Evolutionary conservation across 257 asterid genomes (phyloP), one percentile per base, ranked within the genome.

Genomic region (Apocynum venetum): DNA sequence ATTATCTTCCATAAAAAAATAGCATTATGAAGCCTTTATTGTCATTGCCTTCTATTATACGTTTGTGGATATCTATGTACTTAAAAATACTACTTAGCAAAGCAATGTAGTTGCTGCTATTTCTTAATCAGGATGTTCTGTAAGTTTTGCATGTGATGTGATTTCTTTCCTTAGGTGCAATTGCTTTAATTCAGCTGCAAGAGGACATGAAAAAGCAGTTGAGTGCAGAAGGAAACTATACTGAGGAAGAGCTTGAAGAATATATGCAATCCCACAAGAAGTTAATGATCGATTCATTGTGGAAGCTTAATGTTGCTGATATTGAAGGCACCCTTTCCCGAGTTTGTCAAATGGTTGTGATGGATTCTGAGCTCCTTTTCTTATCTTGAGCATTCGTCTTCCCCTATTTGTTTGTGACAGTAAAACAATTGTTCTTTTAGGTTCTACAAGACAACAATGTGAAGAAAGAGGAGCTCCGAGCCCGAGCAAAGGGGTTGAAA

Each of bases 291-390:
- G 99, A 96, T 86, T 96, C 99, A 31, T 91, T 93, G 64, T 96
- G 99, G 99, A 96, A 96, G 91, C 97, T 96, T 83, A 96, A 96
- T 80, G 99, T 96, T 83, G 99, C 98, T 72, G 99, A 96, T 86
- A 96, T 96, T 73, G 99, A 96, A 86, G 86, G 88, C 78, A 96
- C 99, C 36, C 89, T 96, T 75, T 89, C 97, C 64, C 98, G 92
- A 35, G 99, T 93, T 87, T 93, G 99, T 83, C 99, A 96, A 86
- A 93, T 88, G 98, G 99, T 95, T 79, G 84, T 78, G 81, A 78
- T 31, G 38, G 60, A 78, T 77, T 55, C 73, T 75, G 69, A 74
- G 31, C 69, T 83, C 63, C 66, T 6, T 17, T 6, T 73, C 59
- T 73, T 73, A 15, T 19, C 14, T 13, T 53, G 8, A 72, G 52